phyloP scores from a whole-genome alignment of 2,329 filamentous ascomycete genomes.

The Trichoderma sp. region DNA sequence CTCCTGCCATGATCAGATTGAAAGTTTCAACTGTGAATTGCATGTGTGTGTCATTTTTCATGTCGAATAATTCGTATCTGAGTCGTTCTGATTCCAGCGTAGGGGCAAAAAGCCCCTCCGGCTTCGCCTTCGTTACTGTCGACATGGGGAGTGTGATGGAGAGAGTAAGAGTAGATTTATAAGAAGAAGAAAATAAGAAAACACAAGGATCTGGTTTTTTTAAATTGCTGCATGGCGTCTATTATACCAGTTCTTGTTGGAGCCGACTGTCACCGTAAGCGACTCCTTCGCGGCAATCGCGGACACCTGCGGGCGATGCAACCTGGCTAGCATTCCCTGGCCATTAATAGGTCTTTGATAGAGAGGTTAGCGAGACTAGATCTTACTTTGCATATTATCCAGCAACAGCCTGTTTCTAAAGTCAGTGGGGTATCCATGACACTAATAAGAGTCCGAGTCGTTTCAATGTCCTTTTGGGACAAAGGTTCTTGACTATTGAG shows the following conservation, averaged over 20 bases:
- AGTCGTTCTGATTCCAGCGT: neutral
- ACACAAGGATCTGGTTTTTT: neutral
- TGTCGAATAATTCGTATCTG: neutral
- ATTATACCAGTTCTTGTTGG: neutral
- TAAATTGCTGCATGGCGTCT: neutral
- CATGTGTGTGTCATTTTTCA: neutral
- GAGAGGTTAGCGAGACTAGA: neutral
- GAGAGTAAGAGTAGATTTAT: neutral
- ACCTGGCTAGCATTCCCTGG: neutral
- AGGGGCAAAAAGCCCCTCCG: neutral
- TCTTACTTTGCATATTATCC: neutral
- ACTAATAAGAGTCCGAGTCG: too few species aligned
- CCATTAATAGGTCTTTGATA: neutral
- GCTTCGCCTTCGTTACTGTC: neutral
- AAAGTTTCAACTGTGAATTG: neutral
- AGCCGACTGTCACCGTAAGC: neutral
- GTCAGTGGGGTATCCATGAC: too few species aligned
- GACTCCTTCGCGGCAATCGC: neutral
- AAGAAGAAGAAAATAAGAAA: rapidly evolving
- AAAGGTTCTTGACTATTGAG: too few species aligned
- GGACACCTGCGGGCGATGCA: neutral
- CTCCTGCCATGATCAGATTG: neutral
- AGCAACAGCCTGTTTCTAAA: too few species aligned
- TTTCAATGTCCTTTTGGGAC: too few species aligned
- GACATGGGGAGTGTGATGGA: neutral